These are phyloP conservation scores for Crithidia bombi DNA, from an alignment of 208 protist species.

Conservation along the genomic window DNA sequence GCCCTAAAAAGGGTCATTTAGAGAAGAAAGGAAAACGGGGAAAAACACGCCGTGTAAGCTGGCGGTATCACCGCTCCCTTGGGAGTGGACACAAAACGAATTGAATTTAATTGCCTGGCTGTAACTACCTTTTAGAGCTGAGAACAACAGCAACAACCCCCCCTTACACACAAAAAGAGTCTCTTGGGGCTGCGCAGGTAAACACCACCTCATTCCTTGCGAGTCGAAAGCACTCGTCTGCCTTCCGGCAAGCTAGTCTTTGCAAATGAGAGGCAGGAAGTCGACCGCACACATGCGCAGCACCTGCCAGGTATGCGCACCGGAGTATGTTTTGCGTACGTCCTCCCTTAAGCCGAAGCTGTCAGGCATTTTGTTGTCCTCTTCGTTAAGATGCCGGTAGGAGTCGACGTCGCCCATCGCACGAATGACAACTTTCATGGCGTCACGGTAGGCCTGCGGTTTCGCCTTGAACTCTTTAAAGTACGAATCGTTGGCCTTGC, in stretches of 20 bases:
- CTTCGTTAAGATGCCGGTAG: constrained; percentile 8
- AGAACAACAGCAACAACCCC: no score
- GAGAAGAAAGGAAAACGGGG: no score
- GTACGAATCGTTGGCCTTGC: constrained; percentile 12
- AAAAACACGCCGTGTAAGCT: no score
- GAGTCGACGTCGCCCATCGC: constrained; percentile 28
- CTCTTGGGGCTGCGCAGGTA: no score
- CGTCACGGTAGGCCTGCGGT: constrained; percentile 21
- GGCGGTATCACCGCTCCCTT: no score
- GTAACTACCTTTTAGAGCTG: no score
- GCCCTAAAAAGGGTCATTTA: no score
- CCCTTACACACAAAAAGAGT: no score
- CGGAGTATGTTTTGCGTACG: constrained; percentile 18
- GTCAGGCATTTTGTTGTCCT: constrained; percentile 26
- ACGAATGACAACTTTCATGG: constrained; percentile 33
- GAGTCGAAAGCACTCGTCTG: no score
- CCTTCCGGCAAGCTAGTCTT: background rate
- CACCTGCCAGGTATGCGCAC: constrained; percentile 32
- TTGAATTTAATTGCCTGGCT: no score
- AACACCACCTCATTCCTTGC: no score
- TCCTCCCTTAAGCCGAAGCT: constrained; percentile 16
- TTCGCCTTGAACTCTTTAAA: constrained; percentile 14
- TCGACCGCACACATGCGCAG: constrained; percentile 29
- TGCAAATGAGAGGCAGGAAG: constrained; percentile 31
- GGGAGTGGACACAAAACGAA: no score